phyloP scores from a whole-genome alignment of 148 eudicot species.

The Pouteria glomerata region DNA sequence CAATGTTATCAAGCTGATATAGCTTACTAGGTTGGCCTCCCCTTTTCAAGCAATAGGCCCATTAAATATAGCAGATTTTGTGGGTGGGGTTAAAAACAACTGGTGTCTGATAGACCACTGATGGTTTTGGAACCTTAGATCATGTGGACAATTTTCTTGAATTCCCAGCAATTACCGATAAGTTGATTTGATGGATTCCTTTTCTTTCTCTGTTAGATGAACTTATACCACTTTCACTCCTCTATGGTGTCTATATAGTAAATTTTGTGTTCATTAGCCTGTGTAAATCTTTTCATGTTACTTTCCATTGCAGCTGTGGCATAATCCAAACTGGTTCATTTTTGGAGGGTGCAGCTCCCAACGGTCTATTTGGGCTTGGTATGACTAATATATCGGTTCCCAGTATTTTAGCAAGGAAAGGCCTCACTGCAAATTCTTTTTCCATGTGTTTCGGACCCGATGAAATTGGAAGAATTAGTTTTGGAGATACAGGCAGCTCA shows the following conservation, averaged over 20 bases:
- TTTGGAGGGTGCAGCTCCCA: conserved; percentile 87
- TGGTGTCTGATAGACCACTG: too few species aligned
- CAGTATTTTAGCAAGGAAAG: conserved; percentile 67
- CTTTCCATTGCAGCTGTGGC: conserved; percentile 71
- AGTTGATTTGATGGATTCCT: too few species aligned
- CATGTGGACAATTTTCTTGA: neutral
- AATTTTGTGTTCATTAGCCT: neutral
- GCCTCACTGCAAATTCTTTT: conserved; percentile 73
- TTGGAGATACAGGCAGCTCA: conserved; percentile 83
- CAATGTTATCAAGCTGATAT: too few species aligned
- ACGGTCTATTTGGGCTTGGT: conserved; percentile 95
- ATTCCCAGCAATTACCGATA: too few species aligned
- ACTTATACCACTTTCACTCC: too few species aligned
- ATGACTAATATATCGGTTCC: conserved; percentile 90
- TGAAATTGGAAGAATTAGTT: conserved; percentile 82
- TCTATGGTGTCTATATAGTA: neutral
- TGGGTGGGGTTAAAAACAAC: too few species aligned
- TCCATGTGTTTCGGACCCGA: conserved; percentile 94
- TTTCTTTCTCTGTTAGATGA: neutral
- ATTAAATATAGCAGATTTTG: too few species aligned
- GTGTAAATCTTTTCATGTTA: neutral
- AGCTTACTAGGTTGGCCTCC: too few species aligned
- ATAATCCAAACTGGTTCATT: conserved; percentile 94
- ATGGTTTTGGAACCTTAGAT: neutral
- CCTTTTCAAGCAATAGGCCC: too few species aligned